These are phyloP conservation scores for Allantophomopsis lycopodina DNA, from an alignment of 2,329 filamentous ascomycete species.

Conservation along the genomic window DNA sequence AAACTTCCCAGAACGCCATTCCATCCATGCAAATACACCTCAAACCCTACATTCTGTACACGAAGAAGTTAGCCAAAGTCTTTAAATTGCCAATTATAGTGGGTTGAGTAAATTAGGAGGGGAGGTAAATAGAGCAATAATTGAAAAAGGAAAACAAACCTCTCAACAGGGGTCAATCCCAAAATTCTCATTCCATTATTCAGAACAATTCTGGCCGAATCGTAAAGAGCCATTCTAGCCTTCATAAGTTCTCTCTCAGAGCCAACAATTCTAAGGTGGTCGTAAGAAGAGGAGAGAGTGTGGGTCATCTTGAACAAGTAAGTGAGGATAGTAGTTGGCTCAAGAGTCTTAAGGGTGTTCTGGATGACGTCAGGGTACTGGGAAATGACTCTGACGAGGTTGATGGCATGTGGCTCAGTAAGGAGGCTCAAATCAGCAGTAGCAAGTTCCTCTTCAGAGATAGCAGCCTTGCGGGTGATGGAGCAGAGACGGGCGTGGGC, in stretches of 20 bases:
- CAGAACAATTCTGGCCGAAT: conserved; percentile 60
- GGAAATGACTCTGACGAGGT: conserved; percentile 62
- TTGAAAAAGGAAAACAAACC: conserved; percentile 11
- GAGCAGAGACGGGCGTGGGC: conserved; percentile 61
- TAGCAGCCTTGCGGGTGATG: conserved; percentile 41
- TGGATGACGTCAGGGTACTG: conserved; percentile 78
- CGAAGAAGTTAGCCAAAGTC: no score
- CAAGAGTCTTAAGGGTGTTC: conserved; percentile 74
- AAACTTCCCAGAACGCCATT: no score
- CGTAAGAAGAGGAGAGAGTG: conserved; percentile 65
- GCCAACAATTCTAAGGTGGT: conserved; percentile 70
- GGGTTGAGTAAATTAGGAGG: no score
- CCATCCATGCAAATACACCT: no score
- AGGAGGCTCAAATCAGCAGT: conserved; percentile 55
- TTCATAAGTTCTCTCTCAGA: conserved; percentile 58
- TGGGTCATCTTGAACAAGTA: conserved; percentile 86
- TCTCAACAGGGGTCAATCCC: conserved; percentile 65
- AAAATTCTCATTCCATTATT: conserved; percentile 74
- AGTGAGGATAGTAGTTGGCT: conserved; percentile 51
- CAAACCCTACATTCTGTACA: no score
- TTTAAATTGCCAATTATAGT: no score
- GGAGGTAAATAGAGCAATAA: no score
- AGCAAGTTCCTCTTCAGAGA: conserved; percentile 42
- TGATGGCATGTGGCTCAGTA: conserved; percentile 56
- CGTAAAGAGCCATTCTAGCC: conserved; percentile 67